These are phyloP conservation scores for Entomortierella beljakovae DNA, from an alignment of 192 early-diverging fungal species.

Conservation along the genomic window DNA sequence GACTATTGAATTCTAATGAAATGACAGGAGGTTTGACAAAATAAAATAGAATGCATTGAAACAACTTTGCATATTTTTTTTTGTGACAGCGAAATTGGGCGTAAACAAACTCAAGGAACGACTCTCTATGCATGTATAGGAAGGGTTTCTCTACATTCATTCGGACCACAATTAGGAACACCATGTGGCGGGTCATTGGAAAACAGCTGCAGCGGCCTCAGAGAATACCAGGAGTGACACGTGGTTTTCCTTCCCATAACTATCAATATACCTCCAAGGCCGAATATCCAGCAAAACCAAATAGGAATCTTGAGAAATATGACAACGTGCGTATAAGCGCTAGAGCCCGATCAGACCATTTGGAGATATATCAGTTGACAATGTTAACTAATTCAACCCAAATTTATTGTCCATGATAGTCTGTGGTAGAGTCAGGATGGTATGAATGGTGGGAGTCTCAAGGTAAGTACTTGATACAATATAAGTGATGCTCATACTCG, in stretches of 20 bases:
- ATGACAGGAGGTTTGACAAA: background rate
- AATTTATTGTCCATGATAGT: conserved; percentile 16
- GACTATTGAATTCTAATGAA: background rate
- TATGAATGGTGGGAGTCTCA: conserved; percentile 96
- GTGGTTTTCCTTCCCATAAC: background rate
- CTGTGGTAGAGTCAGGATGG: conserved; percentile 88
- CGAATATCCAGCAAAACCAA: conserved; percentile 17
- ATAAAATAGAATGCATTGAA: background rate
- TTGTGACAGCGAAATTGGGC: conserved; percentile 3
- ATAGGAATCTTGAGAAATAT: conserved; percentile 41
- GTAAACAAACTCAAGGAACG: conserved; percentile 7
- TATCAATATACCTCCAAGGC: background rate
- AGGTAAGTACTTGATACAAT: conserved; percentile 54
- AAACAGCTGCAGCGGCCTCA: conserved; percentile 4
- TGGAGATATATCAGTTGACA: background rate
- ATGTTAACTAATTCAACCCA: background rate
- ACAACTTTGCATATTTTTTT: conserved; percentile 2
- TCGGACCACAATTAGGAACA: background rate
- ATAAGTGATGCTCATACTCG: background rate
- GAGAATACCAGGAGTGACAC: background rate
- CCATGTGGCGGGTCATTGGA: conserved; percentile 47
- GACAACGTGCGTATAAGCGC: conserved; percentile 21
- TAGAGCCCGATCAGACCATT: background rate
- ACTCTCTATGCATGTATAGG: background rate
- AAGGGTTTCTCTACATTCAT: conserved; percentile 10